Conservation (phyloP, 148 eudicot genomes). For the Diospyros lotus region DNA sequence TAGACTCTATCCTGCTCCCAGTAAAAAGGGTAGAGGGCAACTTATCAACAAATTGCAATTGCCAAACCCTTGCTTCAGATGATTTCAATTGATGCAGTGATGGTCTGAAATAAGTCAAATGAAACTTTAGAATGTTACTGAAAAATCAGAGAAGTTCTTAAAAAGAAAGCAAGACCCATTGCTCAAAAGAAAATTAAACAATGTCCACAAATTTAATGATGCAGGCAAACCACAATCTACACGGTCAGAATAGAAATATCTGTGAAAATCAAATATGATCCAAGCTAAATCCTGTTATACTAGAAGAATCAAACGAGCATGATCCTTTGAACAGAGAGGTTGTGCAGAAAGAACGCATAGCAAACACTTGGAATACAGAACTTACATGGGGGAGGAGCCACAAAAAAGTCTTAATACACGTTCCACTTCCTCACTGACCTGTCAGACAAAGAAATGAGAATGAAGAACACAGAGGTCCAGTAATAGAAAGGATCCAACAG, state of each 20-base stretch:
- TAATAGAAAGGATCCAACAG: not conserved
- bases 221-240: not conserved
- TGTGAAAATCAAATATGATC: not conserved
- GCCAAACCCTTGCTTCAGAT: slow-evolving; percentile 34
- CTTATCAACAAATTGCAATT: slow-evolving; percentile 44
- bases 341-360: not conserved
- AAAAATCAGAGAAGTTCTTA: not conserved
- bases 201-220: not conserved
- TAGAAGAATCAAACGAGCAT: not conserved
- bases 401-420: slow-evolving; percentile 14
- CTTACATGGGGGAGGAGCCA: slow-evolving; percentile 50
- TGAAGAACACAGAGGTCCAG: not conserved
- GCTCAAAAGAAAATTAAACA: not conserved
- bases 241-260: not conserved
- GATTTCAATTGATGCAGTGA: slow-evolving; percentile 32
- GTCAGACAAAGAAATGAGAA: slow-evolving; percentile 15
- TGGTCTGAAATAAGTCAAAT: slow-evolving; percentile 22
- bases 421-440: slow-evolving; percentile 72
- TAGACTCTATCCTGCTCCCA: slow-evolving; percentile 42
- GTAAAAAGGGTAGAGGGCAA: slow-evolving; percentile 57
- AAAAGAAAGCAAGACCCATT: slow-evolving; percentile 8
- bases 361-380: slow-evolving; percentile 9
- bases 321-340: not conserved
- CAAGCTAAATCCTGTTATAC: not conserved
- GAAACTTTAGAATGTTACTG: not conserved